Evolutionary conservation across 192 early-diverging fungal genomes (phyloP), one percentile per base, ranked within the genome.

Genomic region (Linnemannia hyalina): DNA sequence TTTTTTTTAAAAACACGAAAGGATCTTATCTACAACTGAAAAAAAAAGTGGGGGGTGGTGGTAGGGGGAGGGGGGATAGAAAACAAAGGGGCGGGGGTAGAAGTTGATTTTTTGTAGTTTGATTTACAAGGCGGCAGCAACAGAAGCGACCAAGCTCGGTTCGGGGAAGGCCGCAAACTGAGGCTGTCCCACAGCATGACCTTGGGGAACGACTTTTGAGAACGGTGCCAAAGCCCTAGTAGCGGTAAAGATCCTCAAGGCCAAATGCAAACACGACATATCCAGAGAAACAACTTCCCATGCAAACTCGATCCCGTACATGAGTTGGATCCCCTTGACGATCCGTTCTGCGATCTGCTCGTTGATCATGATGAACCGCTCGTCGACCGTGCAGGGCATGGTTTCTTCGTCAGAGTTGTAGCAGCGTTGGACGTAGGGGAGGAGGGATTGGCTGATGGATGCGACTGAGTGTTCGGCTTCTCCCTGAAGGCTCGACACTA

Each of bases 301-400:
- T 8, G 96, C 92, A 89, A 99, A 97, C 81, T 99, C 97, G 54
- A 99, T 92, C 36, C 95, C 96, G 87, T 95, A 97, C 77, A 95
- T 93, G 52, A 93, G 87, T 73, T 94, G 93, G 77, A 98, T 94
- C 16, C 92, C 95, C 82, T 97, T 96, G 26, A 95, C 96, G 38
- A 98, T 92, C 23, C 96, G 91, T 74, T 89, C 88, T 6, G 94
- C 92, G 73, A 93, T 92, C 11, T 80, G 68, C 71, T 96, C 95
- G 63, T 87, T 85, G 81, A 93, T 91, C 55, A 90, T 78, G 11
- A 92, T 76, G 80, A 90, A 94, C 38, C 88, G 89, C 71, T 94
- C 93, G n/a, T 82, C 83, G 5, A 87, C 71, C 23, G 82, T 77
- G 22, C 75, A 65, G 22, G 91, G 91, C 82, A 93, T 91, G 1